Evolutionary conservation across 495 filamentous ascomycete genomes (phyloP).

Genomic region (Apiosordaria backusii): DNA sequence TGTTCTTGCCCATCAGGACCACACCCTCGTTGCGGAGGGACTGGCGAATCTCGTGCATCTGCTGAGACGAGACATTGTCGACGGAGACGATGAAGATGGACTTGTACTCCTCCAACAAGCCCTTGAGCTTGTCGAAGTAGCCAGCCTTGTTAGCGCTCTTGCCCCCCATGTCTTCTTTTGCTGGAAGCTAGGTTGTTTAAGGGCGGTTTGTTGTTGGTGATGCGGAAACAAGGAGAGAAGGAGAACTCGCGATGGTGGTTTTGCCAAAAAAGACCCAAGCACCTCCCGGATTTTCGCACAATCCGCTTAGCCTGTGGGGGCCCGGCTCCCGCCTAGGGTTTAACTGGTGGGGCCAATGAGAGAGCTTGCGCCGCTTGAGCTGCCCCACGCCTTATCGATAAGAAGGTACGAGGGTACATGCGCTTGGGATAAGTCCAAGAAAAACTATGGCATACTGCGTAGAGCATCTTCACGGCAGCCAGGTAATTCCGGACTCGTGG

Average conservation of each 20-base stretch:
- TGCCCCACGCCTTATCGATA: slow-evolving; percentile 8
- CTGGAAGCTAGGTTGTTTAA: slow-evolving; percentile 97
- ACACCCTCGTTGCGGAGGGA: slow-evolving; percentile 83
- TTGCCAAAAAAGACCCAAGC: slow-evolving; percentile 20
- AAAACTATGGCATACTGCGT: background rate
- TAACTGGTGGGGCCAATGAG: slow-evolving; percentile 24
- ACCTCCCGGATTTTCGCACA: slow-evolving; percentile 27
- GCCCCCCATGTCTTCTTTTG: slow-evolving; percentile 99
- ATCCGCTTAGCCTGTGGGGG: slow-evolving; percentile 32
- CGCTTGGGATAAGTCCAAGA: background rate
- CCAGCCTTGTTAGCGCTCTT: slow-evolving; percentile 86
- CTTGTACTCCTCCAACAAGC: slow-evolving; percentile 83
- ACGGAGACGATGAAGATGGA: slow-evolving; percentile 96
- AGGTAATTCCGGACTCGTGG: background rate
- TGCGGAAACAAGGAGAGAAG: slow-evolving; percentile 21
- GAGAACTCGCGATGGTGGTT: slow-evolving; percentile 18
- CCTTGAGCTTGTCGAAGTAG: slow-evolving; percentile 99
- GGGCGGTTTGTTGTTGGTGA: slow-evolving; percentile 53
- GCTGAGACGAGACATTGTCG: slow-evolving; percentile 97
- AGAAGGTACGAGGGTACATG: slow-evolving; percentile 10
- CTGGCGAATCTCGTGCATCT: slow-evolving; percentile 99
- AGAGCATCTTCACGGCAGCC: background rate
- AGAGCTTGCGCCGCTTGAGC: background rate
- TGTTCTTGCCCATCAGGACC: slow-evolving; percentile 99
- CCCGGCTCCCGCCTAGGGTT: slow-evolving; percentile 31